Percentiles rank a stretch among this genome's conserved stretches.
These are phyloP conservation scores for Coprinopsis strossmayeri DNA, from an alignment of 768 basidiomycete species.

Conservation along the genomic window DNA sequence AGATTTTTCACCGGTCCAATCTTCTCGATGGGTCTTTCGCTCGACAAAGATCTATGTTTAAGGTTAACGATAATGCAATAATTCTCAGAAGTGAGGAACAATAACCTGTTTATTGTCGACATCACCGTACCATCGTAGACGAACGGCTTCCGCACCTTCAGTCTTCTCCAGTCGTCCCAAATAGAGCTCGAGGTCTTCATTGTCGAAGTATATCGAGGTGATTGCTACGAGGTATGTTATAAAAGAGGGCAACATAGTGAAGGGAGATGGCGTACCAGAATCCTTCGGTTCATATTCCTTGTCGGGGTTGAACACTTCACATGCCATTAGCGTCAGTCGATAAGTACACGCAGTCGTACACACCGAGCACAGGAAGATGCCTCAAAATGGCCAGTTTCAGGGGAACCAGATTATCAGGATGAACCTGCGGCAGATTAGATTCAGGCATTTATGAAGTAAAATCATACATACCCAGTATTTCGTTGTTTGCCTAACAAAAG, in stretches of 20 bases:
- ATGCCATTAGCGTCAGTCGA: neutral
- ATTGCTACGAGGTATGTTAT: conserved; percentile 63
- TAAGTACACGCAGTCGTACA: conserved; percentile 5
- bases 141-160: conserved; percentile 95
- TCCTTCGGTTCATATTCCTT: conserved; percentile 89
- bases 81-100: conserved; percentile 6
- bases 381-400: conserved; percentile 90
- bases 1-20: conserved; percentile 99
- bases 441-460: neutral
- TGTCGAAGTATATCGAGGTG: conserved; percentile 96
- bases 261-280: conserved; percentile 41
- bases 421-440: conserved; percentile 38
- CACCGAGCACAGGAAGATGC: conserved; percentile 91
- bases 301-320: conserved; percentile 81
- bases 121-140: conserved; percentile 96
- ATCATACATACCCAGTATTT: conserved; percentile 82
- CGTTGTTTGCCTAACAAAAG: conserved; percentile 97
- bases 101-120: conserved; percentile 70
- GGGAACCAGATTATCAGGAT: conserved; percentile 91
- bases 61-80: neutral
- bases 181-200: conserved; percentile 92
- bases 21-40: conserved; percentile 91
- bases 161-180: conserved; percentile 97
- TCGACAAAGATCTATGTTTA: conserved; percentile 69
- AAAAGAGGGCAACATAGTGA: neutral